Evolutionary conservation across 768 basidiomycete species (phyloP).

Genomic region (Gymnopilus junonius): DNA sequence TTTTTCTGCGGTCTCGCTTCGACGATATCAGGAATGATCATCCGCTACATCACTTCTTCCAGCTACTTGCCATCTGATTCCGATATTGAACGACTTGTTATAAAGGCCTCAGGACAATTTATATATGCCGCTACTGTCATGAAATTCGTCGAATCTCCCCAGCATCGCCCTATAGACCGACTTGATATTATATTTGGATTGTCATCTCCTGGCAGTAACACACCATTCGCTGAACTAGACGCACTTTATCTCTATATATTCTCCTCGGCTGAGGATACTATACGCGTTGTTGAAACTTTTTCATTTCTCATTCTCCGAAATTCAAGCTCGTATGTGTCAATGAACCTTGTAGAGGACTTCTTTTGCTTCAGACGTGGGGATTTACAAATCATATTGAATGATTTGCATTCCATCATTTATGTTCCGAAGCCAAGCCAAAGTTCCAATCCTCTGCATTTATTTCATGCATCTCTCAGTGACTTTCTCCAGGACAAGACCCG

Average conservation of each 20-base stretch:
- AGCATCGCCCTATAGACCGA: constrained; percentile 10
- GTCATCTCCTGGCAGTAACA: background rate
- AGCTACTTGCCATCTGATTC: constrained; percentile 22
- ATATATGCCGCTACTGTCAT: constrained; percentile 30
- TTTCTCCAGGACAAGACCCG: constrained; percentile 4
- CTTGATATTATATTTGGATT: constrained; percentile 17
- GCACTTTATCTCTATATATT: constrained; percentile 14
- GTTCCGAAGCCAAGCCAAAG: background rate
- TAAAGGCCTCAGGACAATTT: constrained; percentile 28
- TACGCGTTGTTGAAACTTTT: background rate
- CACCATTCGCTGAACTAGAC: constrained; percentile 15
- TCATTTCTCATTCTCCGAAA: background rate
- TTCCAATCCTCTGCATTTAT: background rate
- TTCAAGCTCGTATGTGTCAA: background rate
- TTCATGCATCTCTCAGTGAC: constrained; percentile 11
- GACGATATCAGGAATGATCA: constrained; percentile 14
- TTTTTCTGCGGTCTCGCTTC: constrained; percentile 19
- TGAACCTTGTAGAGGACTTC: background rate
- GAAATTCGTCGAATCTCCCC: constrained; percentile 24
- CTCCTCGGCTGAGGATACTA: background rate
- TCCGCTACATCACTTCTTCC: background rate
- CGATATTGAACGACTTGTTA: constrained; percentile 19
- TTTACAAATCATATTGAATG: background rate
- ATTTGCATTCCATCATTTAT: background rate
- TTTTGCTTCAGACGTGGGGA: background rate